Evolutionary conservation across 768 basidiomycete genomes (phyloP), one percentile per base, ranked within the genome.

Genomic region (Suillus subaureus): DNA sequence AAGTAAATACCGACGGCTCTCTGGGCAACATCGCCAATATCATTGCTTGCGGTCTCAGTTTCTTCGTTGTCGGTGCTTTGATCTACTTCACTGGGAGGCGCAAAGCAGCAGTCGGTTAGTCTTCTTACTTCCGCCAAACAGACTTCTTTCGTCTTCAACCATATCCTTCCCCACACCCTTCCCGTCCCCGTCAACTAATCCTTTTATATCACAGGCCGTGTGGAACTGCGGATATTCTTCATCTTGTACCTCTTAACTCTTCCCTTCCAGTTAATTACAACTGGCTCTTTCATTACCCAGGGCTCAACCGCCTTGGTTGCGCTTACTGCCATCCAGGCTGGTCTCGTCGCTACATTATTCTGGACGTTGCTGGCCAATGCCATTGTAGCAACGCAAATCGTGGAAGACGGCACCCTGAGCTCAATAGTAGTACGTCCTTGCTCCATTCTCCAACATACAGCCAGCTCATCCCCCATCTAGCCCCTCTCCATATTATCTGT

Each of bases 21-120:
- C 77, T 94, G 9, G 93, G 91, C 69, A 94, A 95, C 81, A 85
- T 93, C 67, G 95, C 95, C 65, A 93, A 97, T 74, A 89, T 96
- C 73, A 82, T 94, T 67, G 84, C 86, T 5, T 97, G 93, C 70
- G 90, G 82, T n/a, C 72, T 94, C 60, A 90, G 90, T 71, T 78
- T 94, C 66, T 54, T 93, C 35, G 72, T 90, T 70, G 78, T 87
- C n/a, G 68, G 82, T 28, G 74, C 74, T 42, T 82, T 99, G 49
- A 81, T 93, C 47, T 78, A 81, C 39, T 74, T 83, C 56, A 85
- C 88, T 16, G 82, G 84, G 64, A 79, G 88, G 61, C 80, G 97
- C 62, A 90, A 88, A 71, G 97, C 96, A 13, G 97, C 97, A 21
- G 97, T 98, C 43, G 96, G 94, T 80, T 70, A 71, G 87, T 84